Base-by-base conservation (phyloP, 2,329 filamentous ascomycete genomes). In the Xylariales sp. region DNA sequence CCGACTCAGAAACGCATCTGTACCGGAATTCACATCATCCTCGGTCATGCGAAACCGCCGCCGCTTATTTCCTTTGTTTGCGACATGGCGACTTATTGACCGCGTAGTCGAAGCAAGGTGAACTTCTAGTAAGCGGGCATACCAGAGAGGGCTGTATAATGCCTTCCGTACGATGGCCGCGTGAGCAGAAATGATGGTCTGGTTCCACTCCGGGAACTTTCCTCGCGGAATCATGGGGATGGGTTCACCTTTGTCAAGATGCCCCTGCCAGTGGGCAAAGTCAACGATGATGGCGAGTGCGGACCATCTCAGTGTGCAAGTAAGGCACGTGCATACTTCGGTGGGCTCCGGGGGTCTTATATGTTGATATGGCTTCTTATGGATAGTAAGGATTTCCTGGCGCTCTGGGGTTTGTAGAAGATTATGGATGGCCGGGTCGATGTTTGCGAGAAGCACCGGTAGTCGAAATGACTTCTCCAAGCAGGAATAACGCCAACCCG, bases 301-400 rank as follows among this genome's bases (percentile, higher is more conserved):
- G 70, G 86, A 86, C 87, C 87, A 90, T 2, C 84, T 81, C 45
- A 87, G 73, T 50, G 86, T 77, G 72, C 87, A 89, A 0, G 84
- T 86, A 32, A 87, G 75, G 72, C 87, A 90, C 1, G 85, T 87
- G 77, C 87, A 90, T 3, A 87, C 76, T n/a, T 81, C 73, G 10
- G 74, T 60, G 0, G 81, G 78, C 68, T 89, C 81, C 0, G 84
- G 82, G 0, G 79, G 69, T 46, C 78, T 78, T 23, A 89, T 80
- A 72, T 89, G 86, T 67, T 85, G 84, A 71, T 85, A 88, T 0
- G 82, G 81, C 50, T 81, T 83, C 65, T 81, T 83, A 74, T 86
- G 83, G 34, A 87, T 82, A 36, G 75, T 75, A 7, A 83, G 75
- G 56, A 81, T 62, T 32, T 81, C 78, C 67, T 84, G 81, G 43